Conservation (phyloP, 2,329 filamentous ascomycete genomes). For the Diaporthe amygdali region DNA sequence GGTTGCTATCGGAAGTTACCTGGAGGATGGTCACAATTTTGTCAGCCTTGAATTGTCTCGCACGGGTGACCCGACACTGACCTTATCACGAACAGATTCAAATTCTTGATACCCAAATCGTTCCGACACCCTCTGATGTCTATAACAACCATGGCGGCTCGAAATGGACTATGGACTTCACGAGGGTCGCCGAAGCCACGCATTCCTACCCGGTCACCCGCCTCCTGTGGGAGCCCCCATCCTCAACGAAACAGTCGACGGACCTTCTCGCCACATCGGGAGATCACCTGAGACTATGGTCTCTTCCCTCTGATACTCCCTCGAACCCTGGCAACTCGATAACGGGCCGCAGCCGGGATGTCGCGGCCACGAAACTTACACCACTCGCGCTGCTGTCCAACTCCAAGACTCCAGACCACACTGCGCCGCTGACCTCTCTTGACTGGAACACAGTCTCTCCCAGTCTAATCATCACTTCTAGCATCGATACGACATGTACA, state of each 20-base stretch:
- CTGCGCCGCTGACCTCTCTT: constrained; percentile 91
- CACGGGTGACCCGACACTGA: background rate
- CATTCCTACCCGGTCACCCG: constrained; percentile 97
- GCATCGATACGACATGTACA: constrained; percentile 98
- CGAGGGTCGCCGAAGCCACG: constrained; percentile 92
- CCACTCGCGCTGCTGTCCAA: constrained; percentile 93
- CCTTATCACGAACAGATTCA: constrained; percentile 71
- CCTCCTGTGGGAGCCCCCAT: constrained; percentile 94
- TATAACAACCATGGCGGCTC: constrained; percentile 69
- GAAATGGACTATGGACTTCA: constrained; percentile 84
- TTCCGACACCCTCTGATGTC: constrained; percentile 71
- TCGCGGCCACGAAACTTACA: constrained; percentile 78
- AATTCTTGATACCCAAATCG: constrained; percentile 89
- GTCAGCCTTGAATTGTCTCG: constrained; percentile 53
- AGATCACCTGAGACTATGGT: constrained; percentile 93
- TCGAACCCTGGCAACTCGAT: constrained; percentile 69
- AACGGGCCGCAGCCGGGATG: constrained; percentile 63
- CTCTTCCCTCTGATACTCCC: constrained; percentile 74
- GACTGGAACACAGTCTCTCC: constrained; percentile 99
- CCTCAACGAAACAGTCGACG: constrained; percentile 91
- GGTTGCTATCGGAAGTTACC: constrained; percentile 91
- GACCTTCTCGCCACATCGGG: constrained; percentile 94
- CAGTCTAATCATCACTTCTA: constrained; percentile 97
- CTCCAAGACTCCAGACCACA: constrained; percentile 98
- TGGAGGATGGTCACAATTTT: constrained; percentile 98